Base-by-base conservation (phyloP, 345 rosid species). In the Pugionium cornutum region DNA sequence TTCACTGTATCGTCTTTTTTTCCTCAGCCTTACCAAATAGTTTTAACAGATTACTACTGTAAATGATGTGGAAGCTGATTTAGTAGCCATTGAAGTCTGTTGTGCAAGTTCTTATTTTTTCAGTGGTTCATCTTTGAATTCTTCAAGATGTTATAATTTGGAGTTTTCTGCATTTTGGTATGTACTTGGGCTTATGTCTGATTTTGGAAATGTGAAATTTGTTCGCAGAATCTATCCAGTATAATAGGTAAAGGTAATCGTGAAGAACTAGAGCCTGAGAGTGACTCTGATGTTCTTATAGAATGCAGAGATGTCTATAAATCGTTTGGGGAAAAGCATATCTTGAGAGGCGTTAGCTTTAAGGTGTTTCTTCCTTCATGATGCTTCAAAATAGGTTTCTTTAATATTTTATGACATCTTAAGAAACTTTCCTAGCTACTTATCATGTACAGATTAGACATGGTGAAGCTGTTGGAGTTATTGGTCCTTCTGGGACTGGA, bases 401-500 rank as follows among this genome's bases (percentile, higher is more conserved):
- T 40, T 40, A 9, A 9, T 3, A 2, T 42, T n/a, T 10, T 2
- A 6, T 37, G 46, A 42, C 46, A 42, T 42, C 18, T 42, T 42
- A 42, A 42, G 18, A 42, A 9, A n/a, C 46, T 42, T 42, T 42
- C 3, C 18, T 10, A 2, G 46, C 18, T 0, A 7, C n/a, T 40
- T 9, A 40, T 40, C n/a, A 37, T 37, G 5, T 62, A 58, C 77
- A 92, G 98, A 92, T 92, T 77, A 83, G 96, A 75, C 87, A 84
- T 39, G 96, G 96, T 4, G 96, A 92, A 83, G 96, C 96, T 77
- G 96, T 89, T 70, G 98, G 98, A 62, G 83, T 92, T 72, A 92
- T 89, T 39, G 98, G 98, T 35, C 95, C 96, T 76, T 92, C 98
- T 48, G 98, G 98, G 53, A 92, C 98, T 47, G 98, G 98, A 62